These are phyloP conservation scores for Amanita exitialis DNA, from an alignment of 768 basidiomycete species.

Conservation along the genomic window DNA sequence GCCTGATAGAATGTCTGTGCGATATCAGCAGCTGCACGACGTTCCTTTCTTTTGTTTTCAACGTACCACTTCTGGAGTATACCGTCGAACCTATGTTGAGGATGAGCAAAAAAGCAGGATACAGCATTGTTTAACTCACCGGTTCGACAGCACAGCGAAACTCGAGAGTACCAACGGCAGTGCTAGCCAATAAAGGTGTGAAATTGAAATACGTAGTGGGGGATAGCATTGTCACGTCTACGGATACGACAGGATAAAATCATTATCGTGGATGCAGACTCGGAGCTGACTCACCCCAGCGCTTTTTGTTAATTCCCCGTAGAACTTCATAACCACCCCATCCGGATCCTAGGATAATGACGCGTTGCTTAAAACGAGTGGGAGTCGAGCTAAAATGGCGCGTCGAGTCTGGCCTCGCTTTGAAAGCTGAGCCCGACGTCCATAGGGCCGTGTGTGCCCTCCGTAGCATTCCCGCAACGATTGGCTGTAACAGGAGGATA, in stretches of 20 bases:
- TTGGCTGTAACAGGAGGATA: background rate
- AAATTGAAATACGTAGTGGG: conserved; percentile 64
- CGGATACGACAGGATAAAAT: conserved; percentile 11
- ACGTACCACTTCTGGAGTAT: conserved; percentile 45
- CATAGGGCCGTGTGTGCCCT: background rate
- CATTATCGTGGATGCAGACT: too few relatives aligned
- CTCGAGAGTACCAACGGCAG: conserved; percentile 78
- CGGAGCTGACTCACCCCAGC: conserved; percentile 43
- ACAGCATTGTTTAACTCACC: conserved; percentile 28
- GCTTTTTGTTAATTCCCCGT: conserved; percentile 56
- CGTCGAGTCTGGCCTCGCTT: background rate
- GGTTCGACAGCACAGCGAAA: conserved; percentile 76
- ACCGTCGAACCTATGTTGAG: conserved; percentile 36
- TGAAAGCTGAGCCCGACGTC: background rate
- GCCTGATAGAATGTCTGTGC: conserved; percentile 55
- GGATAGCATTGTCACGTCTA: conserved; percentile 60
- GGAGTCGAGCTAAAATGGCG: conserved; percentile 31
- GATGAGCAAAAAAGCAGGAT: background rate
- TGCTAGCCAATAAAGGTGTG: conserved; percentile 55
- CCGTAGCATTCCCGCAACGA: background rate
- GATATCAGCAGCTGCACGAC: background rate
- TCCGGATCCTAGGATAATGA: conserved; percentile 67
- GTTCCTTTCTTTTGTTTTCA: background rate
- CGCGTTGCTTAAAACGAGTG: conserved; percentile 27
- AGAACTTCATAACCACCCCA: conserved; percentile 74